Conservation (phyloP, 2,329 filamentous ascomycete species). For the Laburnicola sp. region DNA sequence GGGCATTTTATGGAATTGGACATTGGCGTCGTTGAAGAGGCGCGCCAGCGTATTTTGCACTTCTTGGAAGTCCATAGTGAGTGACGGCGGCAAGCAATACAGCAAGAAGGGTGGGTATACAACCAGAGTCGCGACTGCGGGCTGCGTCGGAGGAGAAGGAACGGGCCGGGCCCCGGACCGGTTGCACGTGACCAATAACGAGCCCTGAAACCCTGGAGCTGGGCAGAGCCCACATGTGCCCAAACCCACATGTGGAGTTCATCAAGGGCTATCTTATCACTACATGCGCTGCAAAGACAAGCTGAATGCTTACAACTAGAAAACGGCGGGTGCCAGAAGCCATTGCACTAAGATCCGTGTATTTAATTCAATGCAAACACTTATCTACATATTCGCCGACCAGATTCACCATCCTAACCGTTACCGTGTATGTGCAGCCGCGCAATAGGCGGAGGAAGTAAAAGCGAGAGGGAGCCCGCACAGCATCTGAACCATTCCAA, state of each 20-base stretch:
- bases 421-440: conserved; percentile 43
- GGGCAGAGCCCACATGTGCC: no score
- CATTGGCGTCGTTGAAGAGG: conserved; percentile 58
- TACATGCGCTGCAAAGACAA: no score
- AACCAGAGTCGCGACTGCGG: conserved; percentile 5
- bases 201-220: no score
- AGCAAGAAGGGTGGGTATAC: background rate
- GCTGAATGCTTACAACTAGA: no score
- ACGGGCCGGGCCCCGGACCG: background rate
- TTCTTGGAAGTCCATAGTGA: conserved; percentile 61
- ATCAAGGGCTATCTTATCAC: no score
- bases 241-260: no score
- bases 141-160: conserved; percentile 1
- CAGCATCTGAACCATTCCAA: conserved; percentile 33
- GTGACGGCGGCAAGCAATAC: background rate
- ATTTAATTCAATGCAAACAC: conserved; percentile 42
- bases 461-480: conserved; percentile 15
- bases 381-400: conserved; percentile 44
- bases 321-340: background rate
- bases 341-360: conserved; percentile 28
- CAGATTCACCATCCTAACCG: conserved; percentile 34
- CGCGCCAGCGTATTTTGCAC: conserved; percentile 57
- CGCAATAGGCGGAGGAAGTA: conserved; percentile 20
- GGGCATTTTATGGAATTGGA: conserved; percentile 84
- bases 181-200: background rate